phyloP scores from a whole-genome alignment of 2,329 filamentous ascomycete genomes.

The Dendrostoma leiphaemia region DNA sequence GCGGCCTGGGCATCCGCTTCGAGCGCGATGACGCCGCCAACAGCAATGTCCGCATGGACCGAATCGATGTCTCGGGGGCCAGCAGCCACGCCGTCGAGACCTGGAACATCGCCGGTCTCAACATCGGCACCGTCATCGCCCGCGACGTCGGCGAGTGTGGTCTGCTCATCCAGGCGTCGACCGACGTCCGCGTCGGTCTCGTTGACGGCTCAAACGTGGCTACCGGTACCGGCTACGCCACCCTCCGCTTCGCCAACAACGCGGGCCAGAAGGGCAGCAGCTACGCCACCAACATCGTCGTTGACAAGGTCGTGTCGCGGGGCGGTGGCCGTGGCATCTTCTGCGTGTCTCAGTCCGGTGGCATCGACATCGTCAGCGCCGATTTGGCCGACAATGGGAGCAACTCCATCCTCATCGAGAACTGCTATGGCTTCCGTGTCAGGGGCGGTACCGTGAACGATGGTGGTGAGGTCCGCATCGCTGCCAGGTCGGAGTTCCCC shows the following conservation, averaged over 20 bases:
- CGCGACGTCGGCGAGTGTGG: conserved; percentile 54
- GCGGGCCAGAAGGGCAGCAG: conserved; percentile 49
- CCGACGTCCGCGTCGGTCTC: conserved; percentile 49
- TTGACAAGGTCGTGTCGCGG: conserved; percentile 53
- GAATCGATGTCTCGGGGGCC: conserved; percentile 50
- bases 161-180: conserved; percentile 52
- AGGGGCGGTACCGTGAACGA: conserved; percentile 49
- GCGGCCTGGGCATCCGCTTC: conserved; percentile 56
- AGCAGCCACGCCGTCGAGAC: conserved; percentile 57
- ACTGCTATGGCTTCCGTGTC: conserved; percentile 56
- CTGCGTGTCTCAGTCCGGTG: conserved; percentile 56
- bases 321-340: conserved; percentile 57
- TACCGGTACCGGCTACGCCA: conserved; percentile 51
- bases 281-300: conserved; percentile 50
- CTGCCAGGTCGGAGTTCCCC: conserved; percentile 52
- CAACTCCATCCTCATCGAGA: conserved; percentile 58
- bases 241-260: conserved; percentile 55
- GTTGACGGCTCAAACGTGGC: conserved; percentile 57
- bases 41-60: conserved; percentile 52
- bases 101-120: conserved; percentile 57
- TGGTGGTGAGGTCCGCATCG: conserved; percentile 53
- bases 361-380: conserved; percentile 45
- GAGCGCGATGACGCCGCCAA: conserved; percentile 53
- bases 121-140: conserved; percentile 51
- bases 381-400: conserved; percentile 53